Evolutionary conservation across 805 yeast genomes (phyloP).

Genomic region (Grigorovia yakushimaensis): DNA sequence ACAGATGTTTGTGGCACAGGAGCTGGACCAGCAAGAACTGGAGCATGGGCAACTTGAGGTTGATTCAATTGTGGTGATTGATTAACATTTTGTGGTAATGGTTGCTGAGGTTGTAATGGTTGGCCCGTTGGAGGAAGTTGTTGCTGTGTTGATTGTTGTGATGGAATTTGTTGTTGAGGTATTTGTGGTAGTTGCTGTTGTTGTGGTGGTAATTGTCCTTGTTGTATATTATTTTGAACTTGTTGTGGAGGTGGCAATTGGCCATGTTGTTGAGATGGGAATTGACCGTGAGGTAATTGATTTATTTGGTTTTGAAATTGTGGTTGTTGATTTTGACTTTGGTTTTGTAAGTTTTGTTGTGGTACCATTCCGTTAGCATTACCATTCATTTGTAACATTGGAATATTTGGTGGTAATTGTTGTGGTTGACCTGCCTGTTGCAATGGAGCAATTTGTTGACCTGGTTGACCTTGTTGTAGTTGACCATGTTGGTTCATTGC

Average conservation of each 20-base stretch:
- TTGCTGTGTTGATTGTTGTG: not conserved
- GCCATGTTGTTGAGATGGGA: slow-evolving; percentile 1
- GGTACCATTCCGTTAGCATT: slow-evolving; percentile 8
- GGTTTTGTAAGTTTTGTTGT: slow-evolving; percentile 10
- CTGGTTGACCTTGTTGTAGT: slow-evolving; percentile 4
- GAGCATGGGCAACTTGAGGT: not conserved
- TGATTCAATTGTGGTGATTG: not conserved
- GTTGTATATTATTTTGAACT: slow-evolving; percentile 3
- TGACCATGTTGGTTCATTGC: slow-evolving; percentile 10
- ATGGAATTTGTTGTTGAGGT: slow-evolving; percentile 3
- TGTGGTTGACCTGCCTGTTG: slow-evolving; percentile 25
- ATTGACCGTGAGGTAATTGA: slow-evolving; percentile 12
- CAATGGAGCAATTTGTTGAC: slow-evolving; percentile 25
- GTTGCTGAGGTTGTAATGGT: not conserved
- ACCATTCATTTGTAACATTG: slow-evolving; percentile 8
- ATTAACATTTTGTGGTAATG: not conserved
- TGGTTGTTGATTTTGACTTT: slow-evolving; percentile 11
- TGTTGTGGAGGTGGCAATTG: not conserved
- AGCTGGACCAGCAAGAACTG: slow-evolving; percentile 1
- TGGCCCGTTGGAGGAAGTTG: not conserved
- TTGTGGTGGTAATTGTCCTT: slow-evolving; percentile 1
- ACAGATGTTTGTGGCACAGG: not conserved
- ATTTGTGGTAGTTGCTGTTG: slow-evolving; percentile 1
- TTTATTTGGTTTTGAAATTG: slow-evolving; percentile 15
- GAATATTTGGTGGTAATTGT: slow-evolving; percentile 10